Conservation (phyloP, 805 yeast species). For the Lipomyces yamadae region DNA sequence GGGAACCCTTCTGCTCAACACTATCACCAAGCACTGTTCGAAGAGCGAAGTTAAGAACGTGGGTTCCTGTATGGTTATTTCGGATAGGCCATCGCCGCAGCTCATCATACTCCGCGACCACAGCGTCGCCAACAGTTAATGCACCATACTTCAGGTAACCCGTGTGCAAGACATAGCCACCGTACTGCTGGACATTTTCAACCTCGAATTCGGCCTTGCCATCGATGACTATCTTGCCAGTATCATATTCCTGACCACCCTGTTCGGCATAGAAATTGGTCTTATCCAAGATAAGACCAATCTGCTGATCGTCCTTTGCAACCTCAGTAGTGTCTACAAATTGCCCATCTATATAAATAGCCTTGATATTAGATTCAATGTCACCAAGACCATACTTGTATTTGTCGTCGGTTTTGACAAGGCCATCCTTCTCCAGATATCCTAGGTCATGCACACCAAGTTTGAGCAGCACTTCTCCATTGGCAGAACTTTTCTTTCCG, state of each 20-base stretch:
- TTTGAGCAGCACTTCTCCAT: constrained; percentile 62
- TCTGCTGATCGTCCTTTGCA: constrained; percentile 55
- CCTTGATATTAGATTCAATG: constrained; percentile 69
- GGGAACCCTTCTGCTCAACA: constrained; percentile 94
- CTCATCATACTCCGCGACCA: constrained; percentile 88
- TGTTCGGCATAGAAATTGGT: constrained; percentile 98
- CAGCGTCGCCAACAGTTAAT: constrained; percentile 66
- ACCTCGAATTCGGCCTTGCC: constrained; percentile 87
- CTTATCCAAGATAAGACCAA: constrained; percentile 83
- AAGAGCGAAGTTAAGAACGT: constrained; percentile 85
- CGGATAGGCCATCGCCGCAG: constrained; percentile 94
- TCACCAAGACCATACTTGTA: constrained; percentile 74
- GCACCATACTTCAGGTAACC: constrained; percentile 82
- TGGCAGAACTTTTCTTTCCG: constrained; percentile 62
- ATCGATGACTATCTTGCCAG: constrained; percentile 89
- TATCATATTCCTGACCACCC: constrained; percentile 98
- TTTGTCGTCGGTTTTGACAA: constrained; percentile 83
- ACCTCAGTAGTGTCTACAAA: constrained; percentile 58
- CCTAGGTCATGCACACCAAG: constrained; percentile 91
- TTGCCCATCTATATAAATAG: constrained; percentile 62
- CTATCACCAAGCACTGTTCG: constrained; percentile 84
- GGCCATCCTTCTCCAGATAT: constrained; percentile 59
- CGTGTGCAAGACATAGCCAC: constrained; percentile 94
- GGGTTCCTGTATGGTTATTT: constrained; percentile 99
- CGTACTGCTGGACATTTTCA: constrained; percentile 88